Percentiles rank a stretch among this genome's conserved stretches.
Evolutionary conservation across 805 yeast genomes (phyloP).

Genomic region (Metschnikowia hibisci): DNA sequence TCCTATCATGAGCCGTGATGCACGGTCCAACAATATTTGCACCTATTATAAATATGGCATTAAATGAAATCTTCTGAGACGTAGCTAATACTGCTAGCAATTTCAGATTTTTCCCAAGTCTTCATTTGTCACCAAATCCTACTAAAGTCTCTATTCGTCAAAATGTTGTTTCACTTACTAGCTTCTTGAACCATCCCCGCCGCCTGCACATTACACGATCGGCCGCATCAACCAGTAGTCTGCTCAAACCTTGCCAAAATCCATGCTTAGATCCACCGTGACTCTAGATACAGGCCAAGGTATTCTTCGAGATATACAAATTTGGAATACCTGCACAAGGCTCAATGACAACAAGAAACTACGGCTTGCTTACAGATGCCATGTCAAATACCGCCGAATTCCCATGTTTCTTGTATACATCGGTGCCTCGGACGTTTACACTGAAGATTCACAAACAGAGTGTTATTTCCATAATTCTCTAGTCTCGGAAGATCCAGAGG

Average conservation of each 20-base stretch:
- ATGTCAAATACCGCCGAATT: conserved; percentile 11
- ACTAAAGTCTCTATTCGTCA: no score
- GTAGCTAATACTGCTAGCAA: no score
- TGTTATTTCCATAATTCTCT: conserved; percentile 10
- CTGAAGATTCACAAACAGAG: conserved; percentile 13
- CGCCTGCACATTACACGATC: no score
- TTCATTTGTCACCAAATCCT: no score
- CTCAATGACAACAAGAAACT: conserved; percentile 1
- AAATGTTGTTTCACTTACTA: no score
- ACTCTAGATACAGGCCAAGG: conserved; percentile 9
- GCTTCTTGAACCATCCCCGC: neutral
- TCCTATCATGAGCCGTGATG: no score
- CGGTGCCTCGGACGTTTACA: conserved; percentile 17
- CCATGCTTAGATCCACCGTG: conserved; percentile 11
- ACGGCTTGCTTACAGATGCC: conserved; percentile 4
- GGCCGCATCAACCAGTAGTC: no score
- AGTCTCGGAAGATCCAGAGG: neutral
- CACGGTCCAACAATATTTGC: no score
- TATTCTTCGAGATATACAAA: conserved; percentile 13
- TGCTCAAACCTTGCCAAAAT: no score
- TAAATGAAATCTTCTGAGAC: no score
- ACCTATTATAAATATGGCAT: no score
- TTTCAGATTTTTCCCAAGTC: no score
- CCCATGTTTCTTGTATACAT: conserved; percentile 15
- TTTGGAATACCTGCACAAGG: conserved; percentile 9